Evolutionary conservation across 805 yeast genomes (phyloP), one percentile per base, ranked within the genome.

Genomic region (Cyberlindnera nakhonratchasimensis): DNA sequence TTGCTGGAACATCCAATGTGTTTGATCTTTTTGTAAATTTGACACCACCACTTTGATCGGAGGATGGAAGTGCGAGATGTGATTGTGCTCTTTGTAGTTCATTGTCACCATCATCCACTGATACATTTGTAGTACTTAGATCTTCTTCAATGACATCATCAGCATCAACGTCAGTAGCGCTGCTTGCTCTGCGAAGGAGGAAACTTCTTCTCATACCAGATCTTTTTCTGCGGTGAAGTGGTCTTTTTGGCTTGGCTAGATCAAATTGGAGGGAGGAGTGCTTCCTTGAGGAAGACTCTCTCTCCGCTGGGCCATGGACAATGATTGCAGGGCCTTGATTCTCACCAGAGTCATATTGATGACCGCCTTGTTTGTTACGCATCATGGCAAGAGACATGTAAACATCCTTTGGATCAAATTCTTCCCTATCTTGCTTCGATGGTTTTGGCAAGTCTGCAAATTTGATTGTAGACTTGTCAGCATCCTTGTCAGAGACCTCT

Each of bases 331-430:
- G 93, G 0, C 91, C 95, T 28, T 81, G 78, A 26, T 79, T 82
- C 28, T 72, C 77, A 19, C 71, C 73, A 17, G 32, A 25, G 19
- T 63, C 67, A 23, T 54, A 48, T 5, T 51, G 39, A 5, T 61
- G 58, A 19, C 58, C 62, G n/a, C 64, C 66, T 42, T 71, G 72
- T 30, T 71, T 68, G 40, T 74, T 71, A 51, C 83, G 83, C 66
- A 90, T 67, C 82, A 89, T 80, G 31, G 88, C 80, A 52, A 89
- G 83, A 4, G 96, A 88, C 67, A 82, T 72, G 59, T 72, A 82
- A 79, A 89, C 82, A 57, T 90, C 96, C 37, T 83, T 77, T 2
- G 96, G 96, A 25, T 83, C 81, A 11, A 86, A 67, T 18, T 80
- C 76, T n/a, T 64, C 67, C 47, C 52, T 46, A 35, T 57, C 57